Percentiles rank a stretch among this genome's conserved stretches.
These are phyloP conservation scores for Picea abies DNA, from an alignment of 83 land plant species.

Conservation along the genomic window DNA sequence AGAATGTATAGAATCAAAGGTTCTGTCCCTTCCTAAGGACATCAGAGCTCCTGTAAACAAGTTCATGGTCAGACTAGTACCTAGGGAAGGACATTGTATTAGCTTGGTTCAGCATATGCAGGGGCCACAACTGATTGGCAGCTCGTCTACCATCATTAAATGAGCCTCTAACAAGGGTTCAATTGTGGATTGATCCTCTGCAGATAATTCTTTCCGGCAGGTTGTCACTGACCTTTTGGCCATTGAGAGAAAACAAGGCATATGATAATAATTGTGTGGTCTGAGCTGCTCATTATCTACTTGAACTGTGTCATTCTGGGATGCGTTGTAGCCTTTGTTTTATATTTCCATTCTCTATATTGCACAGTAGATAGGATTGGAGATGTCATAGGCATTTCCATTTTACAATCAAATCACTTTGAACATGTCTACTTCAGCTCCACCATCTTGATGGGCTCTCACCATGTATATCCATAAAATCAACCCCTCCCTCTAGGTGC, in stretches of 20 bases:
- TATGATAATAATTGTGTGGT: not conserved
- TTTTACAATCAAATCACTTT: no score
- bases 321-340: no score
- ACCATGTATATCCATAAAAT: no score
- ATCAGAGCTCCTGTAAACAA: not conserved
- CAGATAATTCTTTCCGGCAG: not conserved
- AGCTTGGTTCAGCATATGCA: not conserved
- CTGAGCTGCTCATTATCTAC: not conserved
- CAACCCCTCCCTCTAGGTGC: no score
- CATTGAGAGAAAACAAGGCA: not conserved
- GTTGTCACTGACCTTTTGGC: not conserved
- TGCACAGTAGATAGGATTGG: no score
- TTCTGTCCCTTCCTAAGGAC: not conserved
- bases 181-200: not conserved
- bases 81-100: constrained; percentile 7
- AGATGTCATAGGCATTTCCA: no score
- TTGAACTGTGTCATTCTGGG: not conserved
- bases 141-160: not conserved
- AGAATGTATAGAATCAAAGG: not conserved
- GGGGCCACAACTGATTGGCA: not conserved
- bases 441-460: no score
- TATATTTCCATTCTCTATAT: no score
- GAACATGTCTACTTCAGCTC: no score
- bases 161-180: not conserved
- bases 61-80: not conserved